phyloP scores from a whole-genome alignment of 495 filamentous ascomycete genomes.

The Penicillium canariense region DNA sequence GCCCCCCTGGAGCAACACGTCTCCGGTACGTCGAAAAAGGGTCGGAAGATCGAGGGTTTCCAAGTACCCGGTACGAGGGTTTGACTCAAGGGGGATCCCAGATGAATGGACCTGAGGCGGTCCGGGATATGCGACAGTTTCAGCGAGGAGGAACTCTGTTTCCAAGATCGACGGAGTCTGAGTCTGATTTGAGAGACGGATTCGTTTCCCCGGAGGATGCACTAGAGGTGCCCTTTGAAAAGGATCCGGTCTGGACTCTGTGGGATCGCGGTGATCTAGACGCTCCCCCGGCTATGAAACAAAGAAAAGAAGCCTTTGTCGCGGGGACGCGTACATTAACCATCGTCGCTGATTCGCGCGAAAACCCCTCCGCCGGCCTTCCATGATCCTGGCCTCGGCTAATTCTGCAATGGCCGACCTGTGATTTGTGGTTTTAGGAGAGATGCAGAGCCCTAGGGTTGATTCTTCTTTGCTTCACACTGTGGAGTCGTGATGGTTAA shows the following conservation, averaged over 20 bases:
- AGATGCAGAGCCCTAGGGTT: not conserved
- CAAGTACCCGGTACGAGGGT: not conserved
- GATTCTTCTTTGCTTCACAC: not conserved
- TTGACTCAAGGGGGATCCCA: not conserved
- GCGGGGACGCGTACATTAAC: not conserved
- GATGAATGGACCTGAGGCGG: too few relatives aligned
- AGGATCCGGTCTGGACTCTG: not conserved
- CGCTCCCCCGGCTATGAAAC: not conserved
- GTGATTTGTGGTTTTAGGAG: not conserved
- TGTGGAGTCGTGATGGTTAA: not conserved
- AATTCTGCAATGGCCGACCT: not conserved
- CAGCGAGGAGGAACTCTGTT: too few relatives aligned
- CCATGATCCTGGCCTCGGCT: conserved; percentile 4
- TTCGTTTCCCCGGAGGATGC: too few relatives aligned
- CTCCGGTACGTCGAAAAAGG: not conserved
- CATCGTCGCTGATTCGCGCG: conserved; percentile 6
- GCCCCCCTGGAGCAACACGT: not conserved
- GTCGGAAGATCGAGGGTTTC: not conserved
- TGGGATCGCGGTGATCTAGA: too few relatives aligned
- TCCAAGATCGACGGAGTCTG: too few relatives aligned
- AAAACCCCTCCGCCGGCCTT: conserved; percentile 2
- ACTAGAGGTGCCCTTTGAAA: not conserved
- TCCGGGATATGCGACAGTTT: not conserved
- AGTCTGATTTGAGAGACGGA: too few relatives aligned
- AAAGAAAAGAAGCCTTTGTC: not conserved